Evolutionary conservation across 441 rosid species (phyloP).

Genomic region (Mallotus japonicus): DNA sequence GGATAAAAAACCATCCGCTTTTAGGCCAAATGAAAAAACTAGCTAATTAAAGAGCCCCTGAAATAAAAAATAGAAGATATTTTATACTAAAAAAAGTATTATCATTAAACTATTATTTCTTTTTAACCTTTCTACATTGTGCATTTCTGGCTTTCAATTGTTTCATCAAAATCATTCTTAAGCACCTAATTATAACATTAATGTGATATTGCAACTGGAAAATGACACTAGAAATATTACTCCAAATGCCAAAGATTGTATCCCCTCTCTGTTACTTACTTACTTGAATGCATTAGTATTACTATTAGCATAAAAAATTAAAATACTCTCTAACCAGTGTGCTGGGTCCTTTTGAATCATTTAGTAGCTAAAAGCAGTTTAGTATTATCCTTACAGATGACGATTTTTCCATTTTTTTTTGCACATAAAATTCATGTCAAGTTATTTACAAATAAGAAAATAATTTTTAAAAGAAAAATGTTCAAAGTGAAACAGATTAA

Average conservation of each 20-base stretch:
- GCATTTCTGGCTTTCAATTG: neutral
- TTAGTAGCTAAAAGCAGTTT: neutral
- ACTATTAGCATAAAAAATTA: no score
- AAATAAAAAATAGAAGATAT: neutral
- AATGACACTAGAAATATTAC: neutral
- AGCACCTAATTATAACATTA: neutral
- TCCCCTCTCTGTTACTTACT: neutral
- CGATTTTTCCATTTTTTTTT: no score
- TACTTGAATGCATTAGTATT: no score
- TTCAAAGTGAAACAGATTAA: constrained; percentile 7
- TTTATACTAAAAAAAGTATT: neutral
- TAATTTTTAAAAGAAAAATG: neutral
- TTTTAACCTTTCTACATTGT: neutral
- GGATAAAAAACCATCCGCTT: no score
- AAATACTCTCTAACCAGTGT: neutral
- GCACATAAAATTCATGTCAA: no score
- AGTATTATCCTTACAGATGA: neutral
- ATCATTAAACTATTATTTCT: neutral
- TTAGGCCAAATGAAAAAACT: neutral
- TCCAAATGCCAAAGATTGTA: neutral
- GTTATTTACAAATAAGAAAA: no score
- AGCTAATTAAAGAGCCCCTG: neutral
- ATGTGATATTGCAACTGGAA: neutral
- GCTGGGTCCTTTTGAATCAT: neutral
- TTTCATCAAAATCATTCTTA: neutral